Conservation (phyloP, 495 filamentous ascomycete species). For the Xylaria castorea region DNA sequence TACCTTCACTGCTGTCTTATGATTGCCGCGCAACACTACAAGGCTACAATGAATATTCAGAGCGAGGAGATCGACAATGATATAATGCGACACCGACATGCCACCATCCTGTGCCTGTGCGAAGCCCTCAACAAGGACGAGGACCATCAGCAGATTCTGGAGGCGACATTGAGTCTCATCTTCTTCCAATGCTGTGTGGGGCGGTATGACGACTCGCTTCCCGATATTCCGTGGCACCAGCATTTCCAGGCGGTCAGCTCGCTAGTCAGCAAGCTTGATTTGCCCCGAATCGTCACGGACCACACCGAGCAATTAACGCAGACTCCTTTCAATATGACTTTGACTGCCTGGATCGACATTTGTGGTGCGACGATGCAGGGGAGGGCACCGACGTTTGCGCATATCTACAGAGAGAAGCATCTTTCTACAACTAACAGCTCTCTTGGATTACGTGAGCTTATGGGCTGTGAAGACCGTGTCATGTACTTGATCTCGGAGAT, state of each 20-base stretch:
- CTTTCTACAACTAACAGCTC: conserved; percentile 69
- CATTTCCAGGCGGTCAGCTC: conserved; percentile 92
- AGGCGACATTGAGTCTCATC: conserved; percentile 94
- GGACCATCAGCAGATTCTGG: conserved; percentile 86
- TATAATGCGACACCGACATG: conserved; percentile 91
- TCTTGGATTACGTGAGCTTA: conserved; percentile 83
- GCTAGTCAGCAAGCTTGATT: conserved; percentile 83
- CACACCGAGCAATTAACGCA: conserved; percentile 61
- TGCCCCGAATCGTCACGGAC: conserved; percentile 68
- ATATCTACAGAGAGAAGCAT: conserved; percentile 91
- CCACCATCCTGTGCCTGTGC: conserved; percentile 85
- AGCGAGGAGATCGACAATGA: conserved; percentile 83
- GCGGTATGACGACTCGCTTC: conserved; percentile 80
- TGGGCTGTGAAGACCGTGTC: conserved; percentile 96
- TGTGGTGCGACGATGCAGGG: conserved; percentile 93
- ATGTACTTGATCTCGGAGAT: conserved; percentile 99
- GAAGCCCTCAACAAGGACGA: conserved; percentile 80
- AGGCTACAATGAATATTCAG: conserved; percentile 71
- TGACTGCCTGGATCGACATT: conserved; percentile 97
- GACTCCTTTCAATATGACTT: conserved; percentile 93
- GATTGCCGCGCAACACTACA: conserved; percentile 93
- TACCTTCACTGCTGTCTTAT: conserved; percentile 97
- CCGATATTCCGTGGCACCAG: conserved; percentile 95
- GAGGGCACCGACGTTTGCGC: conserved; percentile 82
- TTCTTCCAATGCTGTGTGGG: conserved; percentile 97